Conservation (phyloP, 352 stramenopile genomes). For the Phytophthora niederhauseri region DNA sequence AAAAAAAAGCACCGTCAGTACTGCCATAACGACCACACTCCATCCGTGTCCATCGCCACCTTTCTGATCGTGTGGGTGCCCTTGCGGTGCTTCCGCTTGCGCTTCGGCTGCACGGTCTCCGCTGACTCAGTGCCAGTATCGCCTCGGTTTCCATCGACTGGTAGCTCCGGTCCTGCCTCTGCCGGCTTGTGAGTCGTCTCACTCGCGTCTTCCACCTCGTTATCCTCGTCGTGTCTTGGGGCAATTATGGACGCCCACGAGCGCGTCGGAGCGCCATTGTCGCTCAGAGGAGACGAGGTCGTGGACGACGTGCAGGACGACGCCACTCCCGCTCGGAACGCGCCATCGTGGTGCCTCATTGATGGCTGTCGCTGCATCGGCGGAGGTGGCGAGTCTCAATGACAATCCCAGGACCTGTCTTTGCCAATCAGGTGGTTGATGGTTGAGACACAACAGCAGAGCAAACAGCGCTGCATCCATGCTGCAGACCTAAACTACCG, state of each 20-base stretch:
- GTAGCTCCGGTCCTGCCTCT: not conserved
- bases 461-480: too few species aligned
- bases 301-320: slow-evolving; percentile 25
- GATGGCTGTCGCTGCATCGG: slow-evolving; percentile 5
- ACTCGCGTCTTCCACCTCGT: not conserved
- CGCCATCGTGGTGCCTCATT: not conserved
- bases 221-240: not conserved
- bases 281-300: slow-evolving; percentile 20
- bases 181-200: not conserved
- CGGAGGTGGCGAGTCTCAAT: not conserved
- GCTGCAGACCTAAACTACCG: too few species aligned
- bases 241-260: slow-evolving; percentile 23
- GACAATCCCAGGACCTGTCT: slow-evolving; percentile 4
- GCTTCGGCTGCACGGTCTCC: slow-evolving; percentile 10
- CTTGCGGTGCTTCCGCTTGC: slow-evolving; percentile 43
- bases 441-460: too few species aligned
- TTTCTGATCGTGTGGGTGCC: slow-evolving; percentile 40
- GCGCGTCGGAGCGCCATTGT: not conserved
- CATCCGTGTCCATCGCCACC: slow-evolving; percentile 2
- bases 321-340: not conserved
- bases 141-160: not conserved
- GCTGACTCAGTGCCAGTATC: slow-evolving; percentile 6
- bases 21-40: not conserved
- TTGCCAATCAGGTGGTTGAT: slow-evolving; percentile 3
- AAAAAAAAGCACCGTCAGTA: not conserved